Evolutionary conservation across 1,284 basidiomycete species (phyloP).

Genomic region (Porodaedalea pini): DNA sequence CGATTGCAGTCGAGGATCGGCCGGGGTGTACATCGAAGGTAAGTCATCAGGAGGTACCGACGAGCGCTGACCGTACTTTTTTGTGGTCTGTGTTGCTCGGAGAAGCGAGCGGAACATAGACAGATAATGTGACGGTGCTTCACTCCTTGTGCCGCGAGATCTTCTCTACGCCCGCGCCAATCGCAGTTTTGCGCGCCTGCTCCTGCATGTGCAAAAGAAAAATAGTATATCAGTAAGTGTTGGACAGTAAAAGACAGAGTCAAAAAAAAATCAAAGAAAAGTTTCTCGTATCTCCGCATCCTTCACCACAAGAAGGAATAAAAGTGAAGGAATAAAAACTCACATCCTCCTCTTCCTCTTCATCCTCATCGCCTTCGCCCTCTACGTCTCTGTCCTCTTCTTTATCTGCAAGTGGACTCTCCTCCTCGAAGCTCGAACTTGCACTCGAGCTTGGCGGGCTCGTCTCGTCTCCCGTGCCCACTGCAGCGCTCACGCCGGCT

Average conservation of each 20-base stretch:
- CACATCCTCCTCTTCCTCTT: conserved; percentile 34
- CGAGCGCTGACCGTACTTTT: too few species aligned
- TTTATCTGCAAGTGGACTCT: conserved; percentile 6
- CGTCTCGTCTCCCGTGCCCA: background rate
- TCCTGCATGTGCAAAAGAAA: conserved; percentile 36
- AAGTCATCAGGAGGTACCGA: too few species aligned
- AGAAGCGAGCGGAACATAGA: too few species aligned
- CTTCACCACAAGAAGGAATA: conserved; percentile 1
- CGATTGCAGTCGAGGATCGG: too few species aligned
- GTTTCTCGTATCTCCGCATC: background rate
- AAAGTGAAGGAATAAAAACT: conserved; percentile 22
- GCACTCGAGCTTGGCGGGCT: conserved; percentile 10
- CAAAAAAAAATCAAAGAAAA: background rate
- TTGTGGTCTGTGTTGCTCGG: too few species aligned
- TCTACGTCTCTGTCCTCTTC: conserved; percentile 24
- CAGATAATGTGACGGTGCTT: background rate
- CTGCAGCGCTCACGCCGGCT: background rate
- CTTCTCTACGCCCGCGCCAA: conserved; percentile 70
- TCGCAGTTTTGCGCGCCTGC: conserved; percentile 37
- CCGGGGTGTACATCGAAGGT: too few species aligned
- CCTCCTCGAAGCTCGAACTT: conserved; percentile 11
- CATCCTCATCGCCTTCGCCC: conserved; percentile 26
- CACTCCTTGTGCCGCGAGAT: conserved; percentile 55
- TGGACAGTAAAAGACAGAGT: background rate
- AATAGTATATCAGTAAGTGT: conserved; percentile 27